A percentile compares a stretch with the other conserved stretches of the same genome.
phyloP scores from a whole-genome alignment of 805 yeast species.

The Zygosaccharomyces gambellarensis region DNA sequence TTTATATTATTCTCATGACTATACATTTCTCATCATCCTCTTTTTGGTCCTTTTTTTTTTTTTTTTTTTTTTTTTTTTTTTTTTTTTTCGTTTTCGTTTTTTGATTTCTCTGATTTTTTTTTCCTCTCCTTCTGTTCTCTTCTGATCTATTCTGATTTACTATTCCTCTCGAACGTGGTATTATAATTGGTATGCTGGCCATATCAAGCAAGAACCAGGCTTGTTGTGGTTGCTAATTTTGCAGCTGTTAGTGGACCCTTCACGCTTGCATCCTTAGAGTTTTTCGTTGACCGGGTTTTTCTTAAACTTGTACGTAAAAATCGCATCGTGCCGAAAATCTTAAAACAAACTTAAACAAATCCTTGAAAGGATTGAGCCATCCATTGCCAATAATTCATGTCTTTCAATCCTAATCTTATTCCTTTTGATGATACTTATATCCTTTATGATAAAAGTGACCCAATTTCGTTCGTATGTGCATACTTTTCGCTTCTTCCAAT shows the following conservation, averaged over 20 bases:
- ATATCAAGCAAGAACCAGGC: background rate
- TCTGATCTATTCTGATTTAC: slow-evolving; percentile 3
- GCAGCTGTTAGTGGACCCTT: background rate
- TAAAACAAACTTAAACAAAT: background rate
- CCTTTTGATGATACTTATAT: slow-evolving; percentile 88
- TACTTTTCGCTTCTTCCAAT: slow-evolving; percentile 79
- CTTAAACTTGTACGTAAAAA: background rate
- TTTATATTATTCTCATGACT: slow-evolving; percentile 7
- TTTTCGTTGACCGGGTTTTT: background rate
- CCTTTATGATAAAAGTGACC: slow-evolving; percentile 64
- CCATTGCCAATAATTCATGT: background rate
- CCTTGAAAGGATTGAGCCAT: background rate
- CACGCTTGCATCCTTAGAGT: background rate
- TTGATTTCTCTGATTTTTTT: slow-evolving; percentile 12
- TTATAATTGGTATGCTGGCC: slow-evolving; percentile 9
- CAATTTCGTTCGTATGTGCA: slow-evolving; percentile 57
- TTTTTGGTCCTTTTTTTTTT: slow-evolving; percentile 6
- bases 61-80: slow-evolving; percentile 12
- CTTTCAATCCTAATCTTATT: slow-evolving; percentile 27
- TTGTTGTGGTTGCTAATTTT: background rate
- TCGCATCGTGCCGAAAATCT: background rate
- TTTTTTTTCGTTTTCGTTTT: slow-evolving; percentile 10
- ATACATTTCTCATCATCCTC: slow-evolving; percentile 6
- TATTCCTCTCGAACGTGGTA: background rate
- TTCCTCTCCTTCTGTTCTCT: background rate